These are phyloP conservation scores for Platanthera zijinensis DNA, from an alignment of 106 monocot species.

Conservation along the genomic window DNA sequence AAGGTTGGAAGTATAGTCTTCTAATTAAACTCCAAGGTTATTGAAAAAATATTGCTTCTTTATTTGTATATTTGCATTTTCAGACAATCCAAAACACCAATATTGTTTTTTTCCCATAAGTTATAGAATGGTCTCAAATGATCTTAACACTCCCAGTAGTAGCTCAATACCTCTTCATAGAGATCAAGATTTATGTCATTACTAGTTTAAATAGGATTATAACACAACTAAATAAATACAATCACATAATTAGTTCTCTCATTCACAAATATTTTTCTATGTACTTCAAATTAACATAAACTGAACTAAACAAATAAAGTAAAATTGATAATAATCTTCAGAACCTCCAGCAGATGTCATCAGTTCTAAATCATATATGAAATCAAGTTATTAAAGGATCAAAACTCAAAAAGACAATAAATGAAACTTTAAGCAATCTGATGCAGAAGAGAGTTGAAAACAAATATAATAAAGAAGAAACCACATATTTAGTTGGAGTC, in stretches of 20 bases:
- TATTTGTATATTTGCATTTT: too few relatives aligned
- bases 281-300: background rate
- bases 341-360: background rate
- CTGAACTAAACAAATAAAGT: background rate
- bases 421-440: background rate
- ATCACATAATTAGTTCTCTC: background rate
- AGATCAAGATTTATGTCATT: background rate
- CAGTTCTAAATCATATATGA: background rate
- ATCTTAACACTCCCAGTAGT: background rate
- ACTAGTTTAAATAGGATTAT: background rate
- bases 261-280: background rate
- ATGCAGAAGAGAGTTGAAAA: background rate
- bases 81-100: too few relatives aligned
- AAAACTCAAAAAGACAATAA: background rate
- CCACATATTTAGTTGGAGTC: background rate
- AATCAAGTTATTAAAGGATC: too few relatives aligned
- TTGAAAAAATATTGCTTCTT: background rate
- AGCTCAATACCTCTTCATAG: background rate
- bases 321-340: background rate
- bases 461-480: background rate
- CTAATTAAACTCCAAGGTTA: background rate
- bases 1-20: background rate
- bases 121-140: too few relatives aligned
- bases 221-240: background rate
- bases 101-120: too few relatives aligned